phyloP scores from a whole-genome alignment of 129 eudicot species.

The Flaveria trinervia region DNA sequence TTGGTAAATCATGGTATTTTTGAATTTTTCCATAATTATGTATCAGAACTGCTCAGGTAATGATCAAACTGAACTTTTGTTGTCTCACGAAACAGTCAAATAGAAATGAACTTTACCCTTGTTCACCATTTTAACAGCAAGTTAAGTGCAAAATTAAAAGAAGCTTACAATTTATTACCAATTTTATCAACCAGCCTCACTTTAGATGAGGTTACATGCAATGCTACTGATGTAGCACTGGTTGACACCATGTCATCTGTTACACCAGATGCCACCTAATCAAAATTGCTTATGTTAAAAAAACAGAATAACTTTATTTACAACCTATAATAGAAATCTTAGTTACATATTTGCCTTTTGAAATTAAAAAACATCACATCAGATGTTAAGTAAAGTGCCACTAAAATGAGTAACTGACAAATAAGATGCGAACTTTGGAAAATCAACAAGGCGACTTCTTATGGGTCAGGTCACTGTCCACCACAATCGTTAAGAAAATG shows the following conservation, averaged over 20 bases:
- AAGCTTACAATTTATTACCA: neutral
- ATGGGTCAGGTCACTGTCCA: neutral
- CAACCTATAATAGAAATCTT: neutral
- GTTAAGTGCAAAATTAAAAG: neutral
- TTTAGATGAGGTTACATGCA: neutral
- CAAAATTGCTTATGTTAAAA: neutral
- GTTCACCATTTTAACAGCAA: constrained; percentile 1
- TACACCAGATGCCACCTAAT: neutral
- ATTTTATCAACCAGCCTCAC: constrained; percentile 2
- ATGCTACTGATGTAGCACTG: neutral
- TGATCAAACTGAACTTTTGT: neutral
- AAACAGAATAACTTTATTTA: neutral
- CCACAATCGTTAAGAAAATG: neutral
- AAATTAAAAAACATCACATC: neutral
- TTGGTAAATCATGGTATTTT: neutral
- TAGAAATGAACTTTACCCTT: neutral
- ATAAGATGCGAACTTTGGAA: neutral
- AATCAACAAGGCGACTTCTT: neutral
- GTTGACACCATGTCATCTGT: neutral
- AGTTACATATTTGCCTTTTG: neutral
- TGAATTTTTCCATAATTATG: neutral
- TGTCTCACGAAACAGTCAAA: neutral
- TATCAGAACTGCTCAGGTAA: neutral
- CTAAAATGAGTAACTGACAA: neutral
- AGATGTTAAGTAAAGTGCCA: neutral